A percentile compares a stretch with the other conserved stretches of the same genome.
Evolutionary conservation across 2,329 filamentous ascomycete species (phyloP).

Genomic region (Eurotiales sp.): DNA sequence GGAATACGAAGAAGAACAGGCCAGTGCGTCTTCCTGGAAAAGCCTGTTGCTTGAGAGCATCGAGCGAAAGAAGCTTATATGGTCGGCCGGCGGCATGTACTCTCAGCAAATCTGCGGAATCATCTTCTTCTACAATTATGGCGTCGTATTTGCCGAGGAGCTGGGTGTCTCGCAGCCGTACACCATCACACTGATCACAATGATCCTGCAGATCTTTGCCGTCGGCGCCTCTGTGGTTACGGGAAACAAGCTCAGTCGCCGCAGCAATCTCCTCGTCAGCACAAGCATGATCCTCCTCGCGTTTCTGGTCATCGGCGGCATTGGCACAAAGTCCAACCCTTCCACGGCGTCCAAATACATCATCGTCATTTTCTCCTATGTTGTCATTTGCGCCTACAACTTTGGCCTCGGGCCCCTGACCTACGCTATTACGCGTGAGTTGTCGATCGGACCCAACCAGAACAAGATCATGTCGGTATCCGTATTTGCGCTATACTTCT

Average conservation of each 20-base stretch:
- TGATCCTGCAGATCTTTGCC: conserved; percentile 6
- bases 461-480: conserved; percentile 9
- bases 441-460: conserved; percentile 6
- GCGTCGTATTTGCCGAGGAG: conserved; percentile 5
- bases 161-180: conserved; percentile 3
- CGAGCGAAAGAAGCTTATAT: conserved; percentile 4
- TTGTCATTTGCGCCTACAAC: conserved; percentile 8
- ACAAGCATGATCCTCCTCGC: conserved; percentile 8
- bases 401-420: conserved; percentile 6
- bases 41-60: neutral
- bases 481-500: conserved; percentile 5
- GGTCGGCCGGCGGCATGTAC: conserved; percentile 8
- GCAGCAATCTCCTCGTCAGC: conserved; percentile 1
- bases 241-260: conserved; percentile 3
- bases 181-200: conserved; percentile 5
- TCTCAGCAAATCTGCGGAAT: conserved; percentile 5
- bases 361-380: conserved; percentile 7
- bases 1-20: neutral
- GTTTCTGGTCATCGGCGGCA: conserved; percentile 5
- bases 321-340: neutral
- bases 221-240: neutral
- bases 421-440: conserved; percentile 4
- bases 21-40: conserved; percentile 5
- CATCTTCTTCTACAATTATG: conserved; percentile 8
- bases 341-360: conserved; percentile 1